Evolutionary conservation across 768 basidiomycete genomes (phyloP).

Genomic region (Leccinellum luteum): DNA sequence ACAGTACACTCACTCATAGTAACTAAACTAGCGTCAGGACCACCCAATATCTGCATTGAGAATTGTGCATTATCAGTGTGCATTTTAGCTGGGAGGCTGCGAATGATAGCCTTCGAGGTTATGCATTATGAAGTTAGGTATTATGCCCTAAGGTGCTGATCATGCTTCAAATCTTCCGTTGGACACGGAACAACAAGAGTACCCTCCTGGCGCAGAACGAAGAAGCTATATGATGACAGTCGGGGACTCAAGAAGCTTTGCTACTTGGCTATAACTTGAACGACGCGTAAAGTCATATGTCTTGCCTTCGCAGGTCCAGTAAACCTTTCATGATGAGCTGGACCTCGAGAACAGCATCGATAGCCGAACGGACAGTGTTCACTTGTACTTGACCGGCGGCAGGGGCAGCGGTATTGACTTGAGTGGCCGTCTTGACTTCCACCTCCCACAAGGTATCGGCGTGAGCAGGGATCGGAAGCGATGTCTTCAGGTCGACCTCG

Average conservation of each 20-base stretch:
- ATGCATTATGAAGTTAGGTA: too few relatives aligned
- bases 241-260: neutral
- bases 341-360: slow-evolving; percentile 77
- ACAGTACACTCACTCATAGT: too few relatives aligned
- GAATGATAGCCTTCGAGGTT: too few relatives aligned
- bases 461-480: slow-evolving; percentile 74
- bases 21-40: too few relatives aligned
- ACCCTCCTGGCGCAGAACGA: neutral
- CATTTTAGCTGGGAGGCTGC: too few relatives aligned
- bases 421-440: slow-evolving; percentile 79
- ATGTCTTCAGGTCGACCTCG: slow-evolving; percentile 73
- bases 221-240: neutral
- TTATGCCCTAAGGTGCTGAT: too few relatives aligned
- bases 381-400: slow-evolving; percentile 45
- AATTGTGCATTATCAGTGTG: too few relatives aligned
- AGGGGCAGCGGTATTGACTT: slow-evolving; percentile 61
- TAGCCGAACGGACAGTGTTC: slow-evolving; percentile 64
- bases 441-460: slow-evolving; percentile 84
- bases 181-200: neutral
- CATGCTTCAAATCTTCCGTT: neutral
- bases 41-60: too few relatives aligned
- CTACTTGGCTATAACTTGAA: neutral
- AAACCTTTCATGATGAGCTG: slow-evolving; percentile 84
- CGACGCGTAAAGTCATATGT: slow-evolving; percentile 40
- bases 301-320: slow-evolving; percentile 72